Evolutionary conservation across 805 yeast species (phyloP), one percentile per base, ranked within the genome.

Genomic region (Candida boidinii): DNA sequence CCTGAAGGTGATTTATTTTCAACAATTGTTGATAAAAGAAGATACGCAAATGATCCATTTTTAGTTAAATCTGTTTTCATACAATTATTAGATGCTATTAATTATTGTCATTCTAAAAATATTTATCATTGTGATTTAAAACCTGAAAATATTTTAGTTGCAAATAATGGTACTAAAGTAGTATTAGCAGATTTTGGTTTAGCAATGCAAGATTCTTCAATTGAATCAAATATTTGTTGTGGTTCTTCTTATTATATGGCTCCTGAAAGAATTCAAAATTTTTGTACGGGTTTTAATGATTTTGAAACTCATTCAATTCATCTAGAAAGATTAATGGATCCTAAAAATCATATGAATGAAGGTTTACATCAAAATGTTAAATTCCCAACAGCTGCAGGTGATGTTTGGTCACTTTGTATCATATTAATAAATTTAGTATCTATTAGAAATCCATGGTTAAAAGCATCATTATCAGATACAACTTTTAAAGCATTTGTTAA

Each of bases 201-300:
- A 16, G 87, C 96, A 16, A 73, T 90, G 37, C 68, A 71, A 30
- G 67, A 71, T 9, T 59, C 65, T 26, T 57, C 49, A 36, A 68
- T 81, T 25, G 73, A 78, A 40, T 72, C 80, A 39, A 80, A 81
- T 46, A 74, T 77, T 15, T 86, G 94, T 43, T 72, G 94, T 36
- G 96, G 96, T 1, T 79, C 90, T 7, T 71, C 83, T 17, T 88
- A 84, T 56, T 87, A 87, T 59, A 87, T 88, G 96, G 82, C 95
- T 0, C 96, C 96, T 7, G 96, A 87, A 54, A 60, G 92, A 50
- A 50, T 56, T 14, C 60, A 54, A 32, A 57, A 57, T 36, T 68
- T 71, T 42, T 66, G 61, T 29, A 53, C 53, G 29, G 58, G 54
- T 29, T 57, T 48, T 30, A 45, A 53, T 34, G 49, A 60, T 2